Percentiles rank a stretch among this genome's conserved stretches.
These are phyloP conservation scores for Monosporozyma siamensis DNA, from an alignment of 805 yeast genomes.

Conservation along the genomic window DNA sequence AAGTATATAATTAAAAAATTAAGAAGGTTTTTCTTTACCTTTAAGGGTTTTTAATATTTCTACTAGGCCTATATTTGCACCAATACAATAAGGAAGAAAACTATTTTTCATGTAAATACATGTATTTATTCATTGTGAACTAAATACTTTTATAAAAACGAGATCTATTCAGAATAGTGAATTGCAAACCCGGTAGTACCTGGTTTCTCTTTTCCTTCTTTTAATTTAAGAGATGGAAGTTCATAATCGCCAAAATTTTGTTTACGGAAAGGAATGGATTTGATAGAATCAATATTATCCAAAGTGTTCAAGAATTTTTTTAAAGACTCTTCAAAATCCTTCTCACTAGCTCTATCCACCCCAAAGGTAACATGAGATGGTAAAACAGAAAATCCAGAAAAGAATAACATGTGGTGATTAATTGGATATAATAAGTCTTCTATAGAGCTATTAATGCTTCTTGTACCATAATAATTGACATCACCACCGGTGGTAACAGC, in stretches of 20 bases:
- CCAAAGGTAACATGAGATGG: conserved; percentile 15
- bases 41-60: too few species aligned
- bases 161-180: too few species aligned
- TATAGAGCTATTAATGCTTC: conserved; percentile 18
- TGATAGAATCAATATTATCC: conserved; percentile 4
- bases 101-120: too few species aligned
- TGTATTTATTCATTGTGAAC: too few species aligned
- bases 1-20: too few species aligned
- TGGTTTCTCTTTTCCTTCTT: conserved; percentile 13
- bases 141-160: too few species aligned
- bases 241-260: conserved; percentile 18
- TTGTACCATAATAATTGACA: conserved; percentile 7
- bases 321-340: conserved; percentile 2
- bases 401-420: conserved; percentile 16
- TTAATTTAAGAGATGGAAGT: conserved; percentile 8
- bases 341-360: conserved; percentile 7
- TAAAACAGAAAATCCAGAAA: conserved; percentile 17
- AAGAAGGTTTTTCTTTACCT: too few species aligned
- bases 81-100: too few species aligned
- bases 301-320: conserved; percentile 4
- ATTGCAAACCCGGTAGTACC: conserved; percentile 10
- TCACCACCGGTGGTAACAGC: conserved; percentile 12
- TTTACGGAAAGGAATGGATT: conserved; percentile 14
- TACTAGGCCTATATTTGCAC: too few species aligned
- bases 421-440: conserved; percentile 19